Conservation (phyloP, 2,329 filamentous ascomycete species). For the Penicillium occitanis region DNA sequence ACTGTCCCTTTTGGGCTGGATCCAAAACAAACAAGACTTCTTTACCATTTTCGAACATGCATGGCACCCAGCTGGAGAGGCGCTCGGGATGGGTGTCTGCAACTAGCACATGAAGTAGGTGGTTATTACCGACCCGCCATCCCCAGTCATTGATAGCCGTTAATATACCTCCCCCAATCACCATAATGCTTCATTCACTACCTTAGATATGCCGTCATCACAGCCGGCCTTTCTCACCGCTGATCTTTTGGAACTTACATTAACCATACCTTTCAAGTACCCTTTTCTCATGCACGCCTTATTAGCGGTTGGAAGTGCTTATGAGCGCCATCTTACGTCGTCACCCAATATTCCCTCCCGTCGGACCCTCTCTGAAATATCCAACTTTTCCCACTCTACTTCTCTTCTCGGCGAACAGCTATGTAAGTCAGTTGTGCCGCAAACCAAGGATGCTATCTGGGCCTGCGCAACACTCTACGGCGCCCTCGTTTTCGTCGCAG, state of each 20-base stretch:
- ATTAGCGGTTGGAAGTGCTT: constrained; percentile 45
- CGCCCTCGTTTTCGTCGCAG: constrained; percentile 43
- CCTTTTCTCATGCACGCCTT: constrained; percentile 51
- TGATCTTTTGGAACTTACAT: constrained; percentile 5
- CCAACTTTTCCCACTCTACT: constrained; percentile 48
- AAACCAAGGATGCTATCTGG: constrained; percentile 51
- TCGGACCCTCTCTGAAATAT: constrained; percentile 42
- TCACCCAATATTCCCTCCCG: constrained; percentile 21
- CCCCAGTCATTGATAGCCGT: background rate
- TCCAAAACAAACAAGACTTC: background rate
- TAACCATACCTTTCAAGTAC: constrained; percentile 31
- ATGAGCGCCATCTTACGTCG: constrained; percentile 27
- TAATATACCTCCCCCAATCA: background rate
- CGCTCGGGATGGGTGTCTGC: background rate
- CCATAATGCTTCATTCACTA: background rate
- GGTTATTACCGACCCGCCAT: background rate
- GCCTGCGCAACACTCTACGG: constrained; percentile 47
- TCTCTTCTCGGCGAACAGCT: constrained; percentile 43
- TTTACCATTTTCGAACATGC: background rate
- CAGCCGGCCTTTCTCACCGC: background rate
- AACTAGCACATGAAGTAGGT: constrained; percentile 6
- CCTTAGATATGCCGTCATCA: background rate
- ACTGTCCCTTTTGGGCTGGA: background rate
- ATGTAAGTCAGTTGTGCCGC: constrained; percentile 32
- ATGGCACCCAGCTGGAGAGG: constrained; percentile 1